Evolutionary conservation across 306 rosid genomes (phyloP).

Genomic region (Rosa chinensis): DNA sequence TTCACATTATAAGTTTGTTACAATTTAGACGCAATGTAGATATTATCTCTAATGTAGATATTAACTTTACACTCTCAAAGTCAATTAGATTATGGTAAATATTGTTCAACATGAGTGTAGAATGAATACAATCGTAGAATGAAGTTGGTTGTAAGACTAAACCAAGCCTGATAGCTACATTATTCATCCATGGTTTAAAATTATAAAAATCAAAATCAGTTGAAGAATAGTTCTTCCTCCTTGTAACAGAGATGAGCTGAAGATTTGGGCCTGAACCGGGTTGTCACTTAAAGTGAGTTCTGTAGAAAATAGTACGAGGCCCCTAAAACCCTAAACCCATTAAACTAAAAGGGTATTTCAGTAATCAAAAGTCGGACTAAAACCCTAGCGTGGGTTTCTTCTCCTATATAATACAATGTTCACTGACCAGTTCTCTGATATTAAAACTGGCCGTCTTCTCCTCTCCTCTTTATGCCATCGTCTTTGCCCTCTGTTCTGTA

Average conservation of each 20-base stretch:
- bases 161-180: too few species aligned
- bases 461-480: neutral
- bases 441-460: too few species aligned
- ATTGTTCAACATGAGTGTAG: neutral
- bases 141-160: too few species aligned
- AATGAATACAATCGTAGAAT: neutral
- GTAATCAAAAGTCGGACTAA: neutral
- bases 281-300: too few species aligned
- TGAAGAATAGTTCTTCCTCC: too few species aligned
- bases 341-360: neutral
- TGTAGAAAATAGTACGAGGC: neutral
- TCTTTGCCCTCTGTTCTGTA: neutral
- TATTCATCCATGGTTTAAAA: neutral
- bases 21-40: neutral
- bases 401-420: neutral
- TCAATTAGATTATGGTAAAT: too few species aligned
- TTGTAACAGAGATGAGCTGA: too few species aligned
- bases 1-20: neutral
- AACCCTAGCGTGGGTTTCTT: conserved; percentile 3
- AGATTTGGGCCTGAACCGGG: neutral
- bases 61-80: too few species aligned
- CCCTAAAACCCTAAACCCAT: neutral
- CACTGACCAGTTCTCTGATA: neutral
- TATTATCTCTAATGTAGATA: neutral
- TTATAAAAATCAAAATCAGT: too few species aligned